Percentiles rank a stretch among this genome's conserved stretches.
These are phyloP conservation scores for Ramaria sp. DNA, from an alignment of 768 basidiomycete species.

Conservation along the genomic window DNA sequence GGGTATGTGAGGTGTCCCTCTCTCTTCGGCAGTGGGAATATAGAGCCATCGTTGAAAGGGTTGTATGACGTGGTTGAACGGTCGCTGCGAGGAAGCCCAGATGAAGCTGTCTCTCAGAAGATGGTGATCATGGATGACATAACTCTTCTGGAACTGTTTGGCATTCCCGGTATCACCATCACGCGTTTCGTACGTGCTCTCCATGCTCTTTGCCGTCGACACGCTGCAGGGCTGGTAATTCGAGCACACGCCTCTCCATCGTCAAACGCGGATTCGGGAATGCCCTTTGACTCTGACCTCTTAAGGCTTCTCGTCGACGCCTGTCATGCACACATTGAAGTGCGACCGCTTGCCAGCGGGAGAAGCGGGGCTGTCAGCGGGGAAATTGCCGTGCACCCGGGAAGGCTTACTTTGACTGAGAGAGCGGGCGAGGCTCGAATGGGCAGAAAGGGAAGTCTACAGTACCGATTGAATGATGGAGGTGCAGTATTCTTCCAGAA, in stretches of 20 bases:
- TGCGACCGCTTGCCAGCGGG: conserved; percentile 60
- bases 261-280: background rate
- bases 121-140: conserved; percentile 66
- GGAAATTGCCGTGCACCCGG: conserved; percentile 60
- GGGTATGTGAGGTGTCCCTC: conserved; percentile 8
- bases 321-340: conserved; percentile 61
- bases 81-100: background rate
- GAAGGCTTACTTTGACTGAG: conserved; percentile 14
- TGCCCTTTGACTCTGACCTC: conserved; percentile 47
- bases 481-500: conserved; percentile 61
- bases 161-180: conserved; percentile 40
- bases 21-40: background rate
- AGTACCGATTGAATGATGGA: conserved; percentile 60
- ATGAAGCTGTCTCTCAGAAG: background rate
- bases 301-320: conserved; percentile 49
- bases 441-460: conserved; percentile 44
- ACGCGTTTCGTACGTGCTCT: conserved; percentile 51
- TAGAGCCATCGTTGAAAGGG: background rate
- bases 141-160: conserved; percentile 61
- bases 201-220: conserved; percentile 42
- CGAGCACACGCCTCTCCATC: conserved; percentile 38
- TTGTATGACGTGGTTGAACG: background rate
- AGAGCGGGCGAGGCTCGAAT: conserved; percentile 24
- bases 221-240: conserved; percentile 42
- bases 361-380: conserved; percentile 71